Evolutionary conservation across 148 eudicot genomes (phyloP).

Genomic region (Rhododendron ovatum): DNA sequence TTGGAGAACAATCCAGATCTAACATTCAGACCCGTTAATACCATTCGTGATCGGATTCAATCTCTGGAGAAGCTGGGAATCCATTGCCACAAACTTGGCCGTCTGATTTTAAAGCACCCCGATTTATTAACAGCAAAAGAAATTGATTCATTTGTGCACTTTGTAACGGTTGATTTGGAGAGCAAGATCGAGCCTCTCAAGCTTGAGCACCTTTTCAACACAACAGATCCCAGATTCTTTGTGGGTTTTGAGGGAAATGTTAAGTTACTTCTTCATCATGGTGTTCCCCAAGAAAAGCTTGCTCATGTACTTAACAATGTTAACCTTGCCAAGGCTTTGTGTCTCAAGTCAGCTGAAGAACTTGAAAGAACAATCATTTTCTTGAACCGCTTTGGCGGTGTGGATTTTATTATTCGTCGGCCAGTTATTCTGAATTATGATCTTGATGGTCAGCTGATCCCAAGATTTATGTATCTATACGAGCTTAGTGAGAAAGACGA

Average conservation of each 20-base stretch:
- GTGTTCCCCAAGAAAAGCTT: constrained; percentile 63
- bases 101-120: constrained; percentile 54
- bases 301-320: constrained; percentile 65
- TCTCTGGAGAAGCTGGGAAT: constrained; percentile 53
- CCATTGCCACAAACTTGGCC: constrained; percentile 33
- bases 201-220: constrained; percentile 51
- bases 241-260: constrained; percentile 62
- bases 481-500: constrained; percentile 66
- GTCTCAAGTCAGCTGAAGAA: constrained; percentile 58
- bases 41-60: constrained; percentile 42
- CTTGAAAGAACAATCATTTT: constrained; percentile 51
- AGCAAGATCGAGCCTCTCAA: constrained; percentile 47
- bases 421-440: constrained; percentile 73
- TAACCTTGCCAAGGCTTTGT: constrained; percentile 67
- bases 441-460: constrained; percentile 63
- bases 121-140: constrained; percentile 53
- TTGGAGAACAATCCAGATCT: constrained; percentile 46
- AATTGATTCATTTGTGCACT: constrained; percentile 41
- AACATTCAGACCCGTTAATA: constrained; percentile 34
- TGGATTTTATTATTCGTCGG: constrained; percentile 53
- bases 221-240: constrained; percentile 46
- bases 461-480: constrained; percentile 61
- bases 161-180: constrained; percentile 28
- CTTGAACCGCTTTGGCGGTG: constrained; percentile 64
- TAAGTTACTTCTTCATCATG: constrained; percentile 40